Base-by-base conservation (phyloP, 257 asterid species). In the Jasminum sambac region DNA sequence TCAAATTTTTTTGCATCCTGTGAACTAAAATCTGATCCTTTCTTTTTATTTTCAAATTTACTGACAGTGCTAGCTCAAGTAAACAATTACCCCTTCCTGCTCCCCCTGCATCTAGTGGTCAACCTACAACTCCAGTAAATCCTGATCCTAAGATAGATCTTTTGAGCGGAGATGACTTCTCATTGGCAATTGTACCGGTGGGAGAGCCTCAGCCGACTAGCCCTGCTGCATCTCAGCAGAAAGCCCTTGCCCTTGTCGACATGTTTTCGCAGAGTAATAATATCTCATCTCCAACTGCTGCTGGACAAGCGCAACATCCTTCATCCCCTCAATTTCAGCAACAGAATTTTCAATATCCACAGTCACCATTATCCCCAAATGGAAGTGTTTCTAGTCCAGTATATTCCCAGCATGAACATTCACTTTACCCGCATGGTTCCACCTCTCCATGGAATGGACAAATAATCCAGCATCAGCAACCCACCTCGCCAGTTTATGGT, bases 141-240 rank as follows among this genome's bases (percentile, higher is more conserved):
- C 82, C 83, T 64, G 82, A 69, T 64, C 84, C 91, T 10, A 86
- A 85, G 74, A 85, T 88, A 62, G 99, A 95, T 85, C 98, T 95
- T 82, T 84, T 95, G 80, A 95, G 98, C 68, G 99, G 99, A 78
- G 99, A 95, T 63, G 92, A 89, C 82, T 90, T 91, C 81, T 74
- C 88, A 5, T 66, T 89, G 84, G 98, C 98, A 57, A 84, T 91
- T 74, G 99, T 91, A 72, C 96, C 99, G 16, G 87, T 90, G 30
- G 89, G 90, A 72, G 90, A 81, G 77, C 88, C 93, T 68, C 96
- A 88, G 82, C 90, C 92, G 40, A 81, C 78, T 17, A 86, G 88
- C 75, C 90, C 91, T 11, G 82, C 77, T 52, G 75, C 85, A 41
- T 84, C 95, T 77, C 90, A 91, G 68, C 90, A 89, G 76, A 91